Conservation (phyloP, 225 moss, liverwort and hornwort species). For the Neckera pumila region DNA sequence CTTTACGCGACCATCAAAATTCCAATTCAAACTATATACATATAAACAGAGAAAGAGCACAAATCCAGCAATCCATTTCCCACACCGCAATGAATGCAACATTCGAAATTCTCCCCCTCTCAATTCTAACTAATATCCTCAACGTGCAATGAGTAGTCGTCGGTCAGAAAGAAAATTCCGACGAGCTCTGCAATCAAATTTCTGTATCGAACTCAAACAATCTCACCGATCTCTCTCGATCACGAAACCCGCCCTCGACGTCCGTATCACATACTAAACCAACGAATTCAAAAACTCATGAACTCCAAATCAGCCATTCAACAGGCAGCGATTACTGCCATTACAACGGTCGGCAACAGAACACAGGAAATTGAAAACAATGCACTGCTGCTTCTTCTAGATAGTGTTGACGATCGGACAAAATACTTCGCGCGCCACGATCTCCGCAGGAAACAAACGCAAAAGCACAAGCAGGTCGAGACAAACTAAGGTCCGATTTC, state of each 20-base stretch:
- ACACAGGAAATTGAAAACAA: neutral
- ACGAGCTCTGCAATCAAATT: neutral
- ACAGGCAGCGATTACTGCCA: slow-evolving; percentile 17
- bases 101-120: neutral
- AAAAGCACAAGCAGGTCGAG: neutral
- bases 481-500: neutral
- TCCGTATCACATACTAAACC: neutral
- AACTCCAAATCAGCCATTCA: neutral
- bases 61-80: neutral
- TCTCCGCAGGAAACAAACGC: neutral
- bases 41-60: neutral
- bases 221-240: neutral
- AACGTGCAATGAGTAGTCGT: neutral
- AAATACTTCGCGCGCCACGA: neutral
- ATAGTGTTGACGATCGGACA: neutral
- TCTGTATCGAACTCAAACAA: neutral
- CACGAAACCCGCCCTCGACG: neutral
- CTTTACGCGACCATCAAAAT: neutral
- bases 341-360: neutral
- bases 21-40: neutral
- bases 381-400: neutral
- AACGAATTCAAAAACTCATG: neutral
- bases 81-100: neutral
- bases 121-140: neutral
- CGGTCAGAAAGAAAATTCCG: neutral